Base-by-base conservation (phyloP, 1,284 basidiomycete species). In the Anthracocystis walkeri region DNA sequence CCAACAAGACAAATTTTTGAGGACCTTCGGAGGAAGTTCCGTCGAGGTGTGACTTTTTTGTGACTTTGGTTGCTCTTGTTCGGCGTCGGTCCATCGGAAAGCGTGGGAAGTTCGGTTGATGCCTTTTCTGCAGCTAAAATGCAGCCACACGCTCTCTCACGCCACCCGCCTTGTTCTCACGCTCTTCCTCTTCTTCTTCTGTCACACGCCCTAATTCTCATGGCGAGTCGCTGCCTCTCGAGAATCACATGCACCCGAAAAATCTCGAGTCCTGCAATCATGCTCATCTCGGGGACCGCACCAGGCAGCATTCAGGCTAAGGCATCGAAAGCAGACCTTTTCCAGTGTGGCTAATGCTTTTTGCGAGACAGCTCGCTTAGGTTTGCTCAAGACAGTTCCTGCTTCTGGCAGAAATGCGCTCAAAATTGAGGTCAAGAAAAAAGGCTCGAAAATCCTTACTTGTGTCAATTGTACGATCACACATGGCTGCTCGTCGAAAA, bases 81-180 rank as follows among this genome's bases (percentile, higher is more conserved):
- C 16, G 18, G 27, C 31, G 29, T 49, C 31, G 44, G n/a, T 49
- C 21, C 42, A 49, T 40, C 58, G 58, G 49, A 33, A n/a, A 35
- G 33, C 52, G 59, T 62, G 59, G 45, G 59, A 62, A 62, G 45
- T 49, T 55, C 29, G 31, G 61, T 45, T 40, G 53, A 45, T 56
- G 33, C 48, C 40, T 18, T 41, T 18, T 44, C 41, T 29, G 48
- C 40, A 46, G 44, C 38, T 55, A 25, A n/a, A n/a, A 20, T 49
- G 40, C 41, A 61, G 35, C 35, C 35, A 14, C 6, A 33, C 31
- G 31, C 31, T 33, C 31, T 33, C 31, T 33, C 31, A 29, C 33
- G 33, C 33, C 33, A 33, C 33, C n/a, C 7, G 33, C 33, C 11
- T 33, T 7, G 33, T 33, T 33, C 33, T 12, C 33, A 7, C 33